Base-by-base conservation (phyloP, 2,329 filamentous ascomycete genomes). In the Cercospora sojina region DNA sequence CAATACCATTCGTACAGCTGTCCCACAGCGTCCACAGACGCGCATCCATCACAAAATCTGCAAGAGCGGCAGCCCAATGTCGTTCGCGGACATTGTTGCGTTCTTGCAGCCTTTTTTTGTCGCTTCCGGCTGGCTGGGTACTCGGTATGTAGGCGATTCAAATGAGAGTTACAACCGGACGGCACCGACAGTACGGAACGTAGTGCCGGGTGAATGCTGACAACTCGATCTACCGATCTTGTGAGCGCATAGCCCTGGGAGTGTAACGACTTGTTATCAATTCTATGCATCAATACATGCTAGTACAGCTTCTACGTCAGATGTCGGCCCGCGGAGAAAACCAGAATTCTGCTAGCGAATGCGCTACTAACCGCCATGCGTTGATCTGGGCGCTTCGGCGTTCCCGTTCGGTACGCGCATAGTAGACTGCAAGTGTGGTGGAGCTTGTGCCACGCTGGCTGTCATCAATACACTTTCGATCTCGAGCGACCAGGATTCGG, bases 91-190 rank as follows among this genome's bases (percentile, higher is more conserved):
- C 18, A 38, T 6, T 38, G n/a, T 31, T 27, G 18, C 38, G 59
- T 49, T 18, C 41, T 57, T 53, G 64, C 59, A 66, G 23, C 38
- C 59, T 49, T 49, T 62, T 65, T 58, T 65, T 49, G 64, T 65
- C 59, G 64, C 49, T 65, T 62, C 32, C 63, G 47, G 53, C 31
- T 20, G 41, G 32, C 25, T 23, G 51, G 63, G 57, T 55, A 25
- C 8, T 25, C 32, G 32, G 32, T 16, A 38, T 23, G 51, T 16
- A 38, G 31, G 51, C 29, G 57, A 10, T 18, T 25, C 41, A 31
- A 43, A 25, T 51, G n/a, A 41, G 13, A n/a, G 25, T 25, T 20
- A 27, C 35, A 12, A 9, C 18, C 12, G 16, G 16, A 18, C 55
- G 20, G 55, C 55, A 57, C 13, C 9, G 55, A 32, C 41, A 29